Evolutionary conservation across 306 rosid genomes (phyloP), one percentile per base, ranked within the genome.

Genomic region (Castanea mollissima): DNA sequence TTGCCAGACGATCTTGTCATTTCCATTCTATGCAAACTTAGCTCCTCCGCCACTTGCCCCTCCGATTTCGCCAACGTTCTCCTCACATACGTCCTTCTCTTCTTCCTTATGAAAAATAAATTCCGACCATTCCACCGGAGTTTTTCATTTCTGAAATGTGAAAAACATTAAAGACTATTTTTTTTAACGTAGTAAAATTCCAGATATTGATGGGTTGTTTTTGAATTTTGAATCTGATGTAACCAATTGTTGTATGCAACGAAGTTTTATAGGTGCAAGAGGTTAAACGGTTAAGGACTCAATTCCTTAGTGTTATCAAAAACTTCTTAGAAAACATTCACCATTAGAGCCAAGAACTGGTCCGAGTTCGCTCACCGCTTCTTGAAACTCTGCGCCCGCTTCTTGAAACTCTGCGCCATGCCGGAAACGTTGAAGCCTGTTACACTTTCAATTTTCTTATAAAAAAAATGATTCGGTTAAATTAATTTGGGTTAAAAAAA

Each of bases 391-490:
- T 91, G 94, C 19, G 85, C 89, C 69, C 91, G 90, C 1, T 94
- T 92, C 52, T 85, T 94, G 35, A 94, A 92, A 83, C 93, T 25
- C 18, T 91, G 94, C 19, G 85, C 89, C 69, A 97, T 15, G 89
- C 99, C 56, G 97, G 97, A n/a, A 94, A 94, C 84, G 80, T 86
- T 1, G 97, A 91, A 73, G 99, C 99, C 3, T 89, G 92, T 80
- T 94, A 92, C 74, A 90, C 95, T 74, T 90, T 94, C 12, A 25
- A 25, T 25, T 25, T 25, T 25, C 27, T 25, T 25, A 25, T 25
- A 25, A 25, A 25, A 25, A 25, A 25, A 25, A 25, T 25, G 27
- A 25, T 25, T 25, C 1, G 27, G 27, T 25, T 25, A 25, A 25
- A 25, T 25, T 25, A 25, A 25, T 25, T 25, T 25, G 1, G 27